Evolutionary conservation across 306 rosid species (phyloP), one percentile per base, ranked within the genome.

Genomic region (Betula pendula): DNA sequence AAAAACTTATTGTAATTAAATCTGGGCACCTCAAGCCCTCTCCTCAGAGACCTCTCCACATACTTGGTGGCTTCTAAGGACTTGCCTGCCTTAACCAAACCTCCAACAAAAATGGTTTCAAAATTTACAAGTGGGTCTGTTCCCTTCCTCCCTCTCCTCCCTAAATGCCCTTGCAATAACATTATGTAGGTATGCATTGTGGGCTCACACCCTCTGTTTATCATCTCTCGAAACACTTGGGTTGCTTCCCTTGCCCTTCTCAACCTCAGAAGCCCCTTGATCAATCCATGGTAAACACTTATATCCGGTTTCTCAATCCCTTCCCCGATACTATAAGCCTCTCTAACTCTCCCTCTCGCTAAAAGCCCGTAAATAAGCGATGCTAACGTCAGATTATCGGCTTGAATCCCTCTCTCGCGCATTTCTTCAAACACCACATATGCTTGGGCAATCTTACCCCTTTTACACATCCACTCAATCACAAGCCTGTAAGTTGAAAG

Each of bases 11-110:
- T 94, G 42, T 94, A 94, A 72, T 94, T 92, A 74, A 92, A 94
- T 74, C 92, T 94, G 12, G 95, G 98, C 15, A 94, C 95, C 85
- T 94, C 96, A 70, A 90, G 80, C 51, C 96, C 97, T 71, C 88
- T 82, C 50, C 86, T 73, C 80, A 82, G 76, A 53, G 79, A 51
- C 85, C 97, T 94, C 88, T 94, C 97, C 69, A 90, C 96, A 77
- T 86, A 94, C 90, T 94, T 92, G 5, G 83, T 81, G 43, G 94
- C 93, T 76, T 94, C 96, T 71, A 84, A 45, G 52, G 68, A 76
- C 77, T 87, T 81, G 68, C 77, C 90, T 25, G 67, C 74, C 77
- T 87, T 84, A 10, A 84, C 84, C 82, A 84, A 73, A 49, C 90
- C 90, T 24, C 63, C 63, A 56, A 56, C 63, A 56, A 56, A 56